Evolutionary conservation across 2,329 filamentous ascomycete genomes (phyloP).

Genomic region (Dactylonectria macrodidyma): DNA sequence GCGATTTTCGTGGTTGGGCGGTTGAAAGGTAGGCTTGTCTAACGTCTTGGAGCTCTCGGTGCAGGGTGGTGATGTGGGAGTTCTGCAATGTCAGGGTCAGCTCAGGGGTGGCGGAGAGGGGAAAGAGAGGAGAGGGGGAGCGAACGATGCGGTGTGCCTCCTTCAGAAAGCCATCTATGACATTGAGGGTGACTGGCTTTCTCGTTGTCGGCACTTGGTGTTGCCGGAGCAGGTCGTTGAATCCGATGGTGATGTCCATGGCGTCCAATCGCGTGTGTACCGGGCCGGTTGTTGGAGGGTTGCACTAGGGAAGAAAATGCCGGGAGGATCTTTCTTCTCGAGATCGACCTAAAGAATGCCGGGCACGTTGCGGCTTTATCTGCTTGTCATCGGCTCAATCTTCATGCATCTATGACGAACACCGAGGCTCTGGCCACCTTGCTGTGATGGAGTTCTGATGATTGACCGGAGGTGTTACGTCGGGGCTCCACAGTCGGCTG

Average conservation of each 20-base stretch:
- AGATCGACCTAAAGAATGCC: not conserved
- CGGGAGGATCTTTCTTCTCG: constrained; percentile 1
- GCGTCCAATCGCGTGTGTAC: constrained; percentile 34
- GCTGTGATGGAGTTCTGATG: constrained; percentile 43
- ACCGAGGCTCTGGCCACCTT: constrained; percentile 45
- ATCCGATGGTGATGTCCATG: constrained; percentile 77
- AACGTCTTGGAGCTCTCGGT: constrained; percentile 84
- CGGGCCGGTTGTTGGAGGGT: constrained; percentile 28
- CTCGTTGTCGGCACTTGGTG: constrained; percentile 66
- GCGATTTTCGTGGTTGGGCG: constrained; percentile 73
- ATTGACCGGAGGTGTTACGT: constrained; percentile 32
- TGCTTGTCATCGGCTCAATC: constrained; percentile 31
- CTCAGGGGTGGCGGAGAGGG: constrained; percentile 10
- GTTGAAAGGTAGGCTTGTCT: constrained; percentile 94
- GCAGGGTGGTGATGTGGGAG: constrained; percentile 85
- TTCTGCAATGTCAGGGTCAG: constrained; percentile 70
- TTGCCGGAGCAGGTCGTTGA: constrained; percentile 77
- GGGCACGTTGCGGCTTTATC: constrained; percentile 23
- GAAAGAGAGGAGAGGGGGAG: constrained; percentile 43
- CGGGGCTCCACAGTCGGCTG: constrained; percentile 35
- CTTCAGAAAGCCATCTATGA: constrained; percentile 88
- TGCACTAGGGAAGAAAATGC: constrained; percentile 15
- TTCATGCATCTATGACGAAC: constrained; percentile 27
- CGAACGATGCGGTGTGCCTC: constrained; percentile 94
- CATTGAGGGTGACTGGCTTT: constrained; percentile 61